Evolutionary conservation across 495 filamentous ascomycete species (phyloP).

Genomic region (Aspergillus cavernicola): DNA sequence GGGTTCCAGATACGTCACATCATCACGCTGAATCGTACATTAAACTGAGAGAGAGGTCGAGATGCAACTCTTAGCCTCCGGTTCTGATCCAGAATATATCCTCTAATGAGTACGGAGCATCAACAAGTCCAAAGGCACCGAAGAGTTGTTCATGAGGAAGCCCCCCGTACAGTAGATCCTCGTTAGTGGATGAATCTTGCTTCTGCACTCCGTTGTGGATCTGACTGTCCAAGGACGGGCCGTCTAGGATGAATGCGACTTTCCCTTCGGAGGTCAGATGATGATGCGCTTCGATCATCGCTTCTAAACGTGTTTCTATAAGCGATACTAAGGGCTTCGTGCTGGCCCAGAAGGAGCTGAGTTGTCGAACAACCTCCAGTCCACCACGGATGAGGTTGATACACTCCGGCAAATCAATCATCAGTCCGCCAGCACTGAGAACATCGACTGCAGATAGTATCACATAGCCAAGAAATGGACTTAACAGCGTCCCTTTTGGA

Average conservation of each 20-base stretch:
- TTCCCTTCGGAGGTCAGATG: constrained; percentile 25
- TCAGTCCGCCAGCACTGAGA: constrained; percentile 35
- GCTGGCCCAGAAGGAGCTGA: constrained; percentile 33
- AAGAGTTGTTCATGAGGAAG: constrained; percentile 33
- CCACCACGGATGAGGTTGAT: constrained; percentile 45
- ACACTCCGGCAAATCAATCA: constrained; percentile 35
- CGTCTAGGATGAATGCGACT: constrained; percentile 30
- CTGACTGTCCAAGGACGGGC: constrained; percentile 31
- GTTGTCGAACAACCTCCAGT: constrained; percentile 34
- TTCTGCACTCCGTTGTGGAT: constrained; percentile 23
- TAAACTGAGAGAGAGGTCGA: neutral
- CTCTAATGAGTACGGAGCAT: constrained; percentile 20
- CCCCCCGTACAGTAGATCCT: constrained; percentile 36
- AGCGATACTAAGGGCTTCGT: constrained; percentile 24
- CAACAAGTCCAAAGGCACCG: constrained; percentile 29
- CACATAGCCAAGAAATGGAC: constrained; percentile 42
- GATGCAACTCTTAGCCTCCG: neutral
- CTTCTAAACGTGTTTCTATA: constrained; percentile 29
- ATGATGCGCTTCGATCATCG: constrained; percentile 28
- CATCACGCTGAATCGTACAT: constrained; percentile 2
- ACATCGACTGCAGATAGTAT: constrained; percentile 47
- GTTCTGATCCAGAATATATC: constrained; percentile 30
- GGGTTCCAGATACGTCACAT: constrained; percentile 1
- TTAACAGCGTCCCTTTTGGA: constrained; percentile 24
- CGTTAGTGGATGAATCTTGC: constrained; percentile 17